Evolutionary conservation across 2,329 filamentous ascomycete species (phyloP), one percentile per base, ranked within the genome.

Genomic region (Septoria linicola): DNA sequence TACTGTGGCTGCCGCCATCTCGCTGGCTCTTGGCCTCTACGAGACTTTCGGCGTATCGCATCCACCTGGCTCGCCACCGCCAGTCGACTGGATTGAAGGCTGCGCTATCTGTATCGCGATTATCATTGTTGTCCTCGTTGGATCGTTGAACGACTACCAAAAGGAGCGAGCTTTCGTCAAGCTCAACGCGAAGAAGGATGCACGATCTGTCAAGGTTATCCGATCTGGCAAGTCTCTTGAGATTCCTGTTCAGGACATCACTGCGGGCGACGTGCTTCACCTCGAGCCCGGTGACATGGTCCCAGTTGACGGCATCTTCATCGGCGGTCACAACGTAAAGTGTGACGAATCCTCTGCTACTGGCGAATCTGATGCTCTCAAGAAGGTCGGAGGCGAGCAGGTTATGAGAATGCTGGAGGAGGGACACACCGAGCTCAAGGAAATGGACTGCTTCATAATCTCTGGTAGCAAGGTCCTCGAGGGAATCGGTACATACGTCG

Each of bases 401-500:
- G 87, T 89, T 19, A 84, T 80, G 65, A 76, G 76, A 27, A 77
- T 59, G 49, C 49, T 81, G 3, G 84, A 86, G 56, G 78, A 84
- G 53, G 82, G 80, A 37, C 76, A 83, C 51, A 75, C 83, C 44
- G 76, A 76, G 13, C 71, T 85, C 32, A 76, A 78, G 72, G 89
- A 89, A 61, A 72, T 86, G 55, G 87, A 91, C 61, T 88, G 88
- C 0, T 92, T 92, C 68, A 89, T 96, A 61, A 88, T 95, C 61
- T 96, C 90, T 25, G 91, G 88, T 39, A 85, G 85, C 3, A 89
- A 88, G 60, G 83, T 92, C 8, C 82, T 83, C 0, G 85, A 89
- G 62, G 88, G 88, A 47, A 78, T 89, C 5, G 88, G 88, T 13
- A 83, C 80, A 4, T 91, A 89, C 66, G 68, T 92, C 46, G 86